phyloP scores from a whole-genome alignment of 805 yeast genomes.

The Candida sakaeoensis region DNA sequence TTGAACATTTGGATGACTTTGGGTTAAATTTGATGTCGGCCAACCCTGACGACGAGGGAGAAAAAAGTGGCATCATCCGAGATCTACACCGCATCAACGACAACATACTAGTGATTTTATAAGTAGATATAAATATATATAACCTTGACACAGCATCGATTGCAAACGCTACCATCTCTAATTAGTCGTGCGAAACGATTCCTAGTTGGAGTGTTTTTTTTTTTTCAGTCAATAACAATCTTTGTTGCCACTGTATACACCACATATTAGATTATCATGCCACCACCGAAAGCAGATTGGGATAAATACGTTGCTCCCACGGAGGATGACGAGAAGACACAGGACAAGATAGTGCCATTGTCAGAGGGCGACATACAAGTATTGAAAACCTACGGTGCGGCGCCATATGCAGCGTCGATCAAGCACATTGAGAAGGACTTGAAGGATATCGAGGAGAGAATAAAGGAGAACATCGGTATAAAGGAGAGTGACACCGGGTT shows the following conservation, averaged over 20 bases:
- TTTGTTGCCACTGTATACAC: conserved; percentile 3
- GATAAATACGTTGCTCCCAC: conserved; percentile 91
- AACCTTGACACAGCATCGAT: too few species aligned
- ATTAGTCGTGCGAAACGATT: not conserved
- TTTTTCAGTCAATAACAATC: too few species aligned
- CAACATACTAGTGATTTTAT: not conserved
- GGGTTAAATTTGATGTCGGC: conserved; percentile 1
- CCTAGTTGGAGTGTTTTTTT: not conserved
- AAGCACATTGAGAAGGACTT: conserved; percentile 85
- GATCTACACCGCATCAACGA: not conserved
- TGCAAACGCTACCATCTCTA: not conserved
- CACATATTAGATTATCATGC: conserved; percentile 27
- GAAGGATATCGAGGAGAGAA: conserved; percentile 75
- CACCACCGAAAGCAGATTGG: conserved; percentile 99
- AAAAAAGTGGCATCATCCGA: not conserved
- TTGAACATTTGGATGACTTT: not conserved
- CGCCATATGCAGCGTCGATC: conserved; percentile 83
- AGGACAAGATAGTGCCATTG: conserved; percentile 78
- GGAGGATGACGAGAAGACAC: conserved; percentile 60
- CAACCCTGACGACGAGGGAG: not conserved
- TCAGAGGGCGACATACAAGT: conserved; percentile 97
- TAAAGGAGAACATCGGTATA: conserved; percentile 91
- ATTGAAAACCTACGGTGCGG: conserved; percentile 93
- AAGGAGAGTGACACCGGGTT: conserved; percentile 98
- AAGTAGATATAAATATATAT: too few species aligned